A percentile compares a stretch with the other conserved stretches of the same genome.
Conservation (phyloP, 73 alveolate genomes). For the Paramecium primaurelia region DNA sequence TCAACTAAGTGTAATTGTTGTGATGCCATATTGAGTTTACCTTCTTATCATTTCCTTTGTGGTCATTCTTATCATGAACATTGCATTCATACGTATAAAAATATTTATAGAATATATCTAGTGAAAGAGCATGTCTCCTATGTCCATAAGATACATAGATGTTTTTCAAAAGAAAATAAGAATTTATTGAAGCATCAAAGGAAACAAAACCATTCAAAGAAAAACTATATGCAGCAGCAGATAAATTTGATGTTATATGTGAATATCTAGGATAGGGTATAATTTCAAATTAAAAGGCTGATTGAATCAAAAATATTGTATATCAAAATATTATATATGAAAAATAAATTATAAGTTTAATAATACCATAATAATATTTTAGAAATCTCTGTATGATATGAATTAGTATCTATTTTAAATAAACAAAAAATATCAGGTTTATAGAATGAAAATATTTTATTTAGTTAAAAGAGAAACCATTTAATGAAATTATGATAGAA, state of each 20-base stretch:
- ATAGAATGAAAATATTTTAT: background rate
- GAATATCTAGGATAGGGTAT: constrained; percentile 74
- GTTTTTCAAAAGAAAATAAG: constrained; percentile 57
- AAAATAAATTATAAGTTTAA: background rate
- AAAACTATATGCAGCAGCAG: constrained; percentile 71
- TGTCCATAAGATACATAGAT: constrained; percentile 42
- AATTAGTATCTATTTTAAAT: background rate
- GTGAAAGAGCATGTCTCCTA: constrained; percentile 45
- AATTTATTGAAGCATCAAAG: constrained; percentile 69
- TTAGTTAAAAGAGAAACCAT: constrained; percentile 31
- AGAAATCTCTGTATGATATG: background rate
- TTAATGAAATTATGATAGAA: background rate
- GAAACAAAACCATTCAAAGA: constrained; percentile 84
- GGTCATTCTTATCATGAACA: constrained; percentile 80
- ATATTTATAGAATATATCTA: background rate
- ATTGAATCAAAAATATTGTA: background rate
- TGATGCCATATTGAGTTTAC: constrained; percentile 64
- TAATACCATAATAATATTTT: too few relatives aligned
- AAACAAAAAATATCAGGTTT: background rate
- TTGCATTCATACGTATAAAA: constrained; percentile 63
- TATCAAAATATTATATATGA: background rate
- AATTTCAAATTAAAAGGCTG: background rate
- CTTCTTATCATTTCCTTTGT: constrained; percentile 84
- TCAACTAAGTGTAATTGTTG: constrained; percentile 73
- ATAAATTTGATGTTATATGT: constrained; percentile 77